Percentiles rank a stretch among this genome's conserved stretches.
phyloP scores from a whole-genome alignment of 2,329 filamentous ascomycete species.

The Sclerotinia subarctica region DNA sequence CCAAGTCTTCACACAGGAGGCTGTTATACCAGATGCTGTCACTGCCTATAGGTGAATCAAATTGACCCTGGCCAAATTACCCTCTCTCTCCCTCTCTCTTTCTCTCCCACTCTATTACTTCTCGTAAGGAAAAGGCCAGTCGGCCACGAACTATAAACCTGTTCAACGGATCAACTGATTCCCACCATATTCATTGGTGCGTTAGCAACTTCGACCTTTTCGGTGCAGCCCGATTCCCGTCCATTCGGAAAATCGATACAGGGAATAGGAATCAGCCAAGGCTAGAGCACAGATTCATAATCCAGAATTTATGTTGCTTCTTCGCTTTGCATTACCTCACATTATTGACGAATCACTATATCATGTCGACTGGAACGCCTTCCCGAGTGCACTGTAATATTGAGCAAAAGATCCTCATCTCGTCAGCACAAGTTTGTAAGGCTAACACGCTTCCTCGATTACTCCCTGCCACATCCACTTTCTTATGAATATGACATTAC shows the following conservation, averaged over 20 bases:
- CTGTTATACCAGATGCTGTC: constrained; percentile 8
- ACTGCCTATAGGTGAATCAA: constrained; percentile 3
- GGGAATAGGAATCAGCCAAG: constrained; percentile 8
- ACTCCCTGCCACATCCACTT: constrained; percentile 16
- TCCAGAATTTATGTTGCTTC: constrained; percentile 3
- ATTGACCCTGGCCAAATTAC: constrained; percentile 1
- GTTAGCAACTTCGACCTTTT: constrained; percentile 7
- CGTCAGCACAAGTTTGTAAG: constrained; percentile 19
- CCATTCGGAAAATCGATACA: constrained; percentile 12
- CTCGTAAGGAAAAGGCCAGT: neutral
- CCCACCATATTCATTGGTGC: constrained; percentile 1
- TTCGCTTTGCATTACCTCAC: neutral
- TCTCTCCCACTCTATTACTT: neutral
- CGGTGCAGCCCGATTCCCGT: constrained; percentile 13
- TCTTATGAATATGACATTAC: constrained; percentile 11
- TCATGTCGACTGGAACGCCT: constrained; percentile 1
- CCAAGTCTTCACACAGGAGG: neutral
- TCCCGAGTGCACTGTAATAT: constrained; percentile 11
- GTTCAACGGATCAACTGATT: constrained; percentile 11
- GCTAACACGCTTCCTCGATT: constrained; percentile 14
- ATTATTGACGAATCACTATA: constrained; percentile 1
- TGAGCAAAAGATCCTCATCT: constrained; percentile 16
- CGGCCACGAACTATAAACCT: constrained; percentile 9
- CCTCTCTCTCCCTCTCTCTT: neutral
- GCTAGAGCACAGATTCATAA: neutral